Conservation (phyloP, 257 asterid species). For the Gentiana macrophylla region DNA sequence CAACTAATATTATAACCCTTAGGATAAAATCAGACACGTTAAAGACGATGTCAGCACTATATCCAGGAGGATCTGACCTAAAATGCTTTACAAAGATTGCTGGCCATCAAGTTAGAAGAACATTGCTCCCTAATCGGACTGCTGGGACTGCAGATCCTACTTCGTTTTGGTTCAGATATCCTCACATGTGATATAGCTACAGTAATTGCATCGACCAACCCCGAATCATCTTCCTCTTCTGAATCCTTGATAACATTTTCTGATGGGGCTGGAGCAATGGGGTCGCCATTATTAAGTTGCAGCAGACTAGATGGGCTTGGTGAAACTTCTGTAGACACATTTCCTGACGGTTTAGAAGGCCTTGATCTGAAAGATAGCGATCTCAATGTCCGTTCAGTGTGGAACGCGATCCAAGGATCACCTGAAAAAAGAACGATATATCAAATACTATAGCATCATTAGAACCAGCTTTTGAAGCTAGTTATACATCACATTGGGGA, state of each 20-base stretch:
- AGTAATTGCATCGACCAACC: constrained; percentile 33
- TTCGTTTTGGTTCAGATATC: constrained; percentile 40
- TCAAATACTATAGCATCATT: background rate
- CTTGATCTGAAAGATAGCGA: constrained; percentile 21
- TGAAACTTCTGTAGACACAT: constrained; percentile 11
- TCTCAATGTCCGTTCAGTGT: constrained; percentile 28
- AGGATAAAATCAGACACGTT: constrained; percentile 6
- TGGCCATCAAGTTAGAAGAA: constrained; percentile 37
- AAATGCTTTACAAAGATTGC: constrained; percentile 39
- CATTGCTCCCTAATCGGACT: constrained; percentile 41
- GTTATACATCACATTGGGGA: too few relatives aligned
- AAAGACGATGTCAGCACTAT: constrained; percentile 4
- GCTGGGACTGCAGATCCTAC: constrained; percentile 28
- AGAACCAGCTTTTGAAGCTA: too few relatives aligned
- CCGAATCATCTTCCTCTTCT: constrained; percentile 23
- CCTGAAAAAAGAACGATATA: constrained; percentile 17
- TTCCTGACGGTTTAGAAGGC: constrained; percentile 19
- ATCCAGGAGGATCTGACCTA: constrained; percentile 14
- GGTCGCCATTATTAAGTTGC: constrained; percentile 3
- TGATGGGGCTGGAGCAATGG: constrained; percentile 2
- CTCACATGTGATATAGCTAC: constrained; percentile 35
- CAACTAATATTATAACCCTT: constrained; percentile 4
- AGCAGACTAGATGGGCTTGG: constrained; percentile 15
- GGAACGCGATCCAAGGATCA: constrained; percentile 42
- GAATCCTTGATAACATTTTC: constrained; percentile 11